Evolutionary conservation across 75 land plant species (phyloP).

Genomic region (Ceratopteris richardii): DNA sequence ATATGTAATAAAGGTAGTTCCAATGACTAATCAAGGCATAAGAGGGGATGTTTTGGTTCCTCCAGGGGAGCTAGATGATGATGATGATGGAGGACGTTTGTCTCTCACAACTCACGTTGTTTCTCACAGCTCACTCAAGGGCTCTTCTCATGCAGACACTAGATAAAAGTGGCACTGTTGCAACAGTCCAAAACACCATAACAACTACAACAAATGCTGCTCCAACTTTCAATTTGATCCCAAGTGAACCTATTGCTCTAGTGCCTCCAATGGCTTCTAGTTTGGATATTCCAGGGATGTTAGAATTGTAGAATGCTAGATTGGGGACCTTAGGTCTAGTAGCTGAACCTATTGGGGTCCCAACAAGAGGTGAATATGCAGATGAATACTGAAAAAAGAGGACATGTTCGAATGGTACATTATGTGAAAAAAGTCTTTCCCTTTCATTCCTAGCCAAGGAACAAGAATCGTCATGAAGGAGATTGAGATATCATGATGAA

Average conservation of each 20-base stretch:
- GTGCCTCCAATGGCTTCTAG: constrained; percentile 5
- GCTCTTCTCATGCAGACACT: constrained; percentile 95
- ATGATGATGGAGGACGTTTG: constrained; percentile 46
- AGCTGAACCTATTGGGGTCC: constrained; percentile 22
- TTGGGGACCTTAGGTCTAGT: constrained; percentile 10
- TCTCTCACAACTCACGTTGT: constrained; percentile 25
- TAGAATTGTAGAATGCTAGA: constrained; percentile 11
- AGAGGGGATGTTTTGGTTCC: constrained; percentile 61
- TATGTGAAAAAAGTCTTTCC: too few species aligned
- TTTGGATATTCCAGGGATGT: constrained; percentile 11
- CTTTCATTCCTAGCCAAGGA: too few species aligned
- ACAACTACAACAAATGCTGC: constrained; percentile 8
- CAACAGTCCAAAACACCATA: constrained; percentile 1
- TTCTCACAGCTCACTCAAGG: constrained; percentile 94
- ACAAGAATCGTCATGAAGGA: too few species aligned
- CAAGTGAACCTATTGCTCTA: constrained; percentile 8
- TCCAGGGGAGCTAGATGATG: constrained; percentile 92
- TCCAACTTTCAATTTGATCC: constrained; percentile 3
- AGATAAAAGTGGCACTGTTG: constrained; percentile 72
- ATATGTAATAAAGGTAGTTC: constrained; percentile 83
- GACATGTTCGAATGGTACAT: constrained; percentile 64
- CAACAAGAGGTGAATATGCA: constrained; percentile 33
- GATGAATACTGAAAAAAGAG: constrained; percentile 29
- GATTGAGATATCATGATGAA: too few species aligned
- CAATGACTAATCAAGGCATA: constrained; percentile 80